These are phyloP conservation scores for Cryptococcus sp. DNA, from an alignment of 1,284 basidiomycete genomes.

Conservation along the genomic window DNA sequence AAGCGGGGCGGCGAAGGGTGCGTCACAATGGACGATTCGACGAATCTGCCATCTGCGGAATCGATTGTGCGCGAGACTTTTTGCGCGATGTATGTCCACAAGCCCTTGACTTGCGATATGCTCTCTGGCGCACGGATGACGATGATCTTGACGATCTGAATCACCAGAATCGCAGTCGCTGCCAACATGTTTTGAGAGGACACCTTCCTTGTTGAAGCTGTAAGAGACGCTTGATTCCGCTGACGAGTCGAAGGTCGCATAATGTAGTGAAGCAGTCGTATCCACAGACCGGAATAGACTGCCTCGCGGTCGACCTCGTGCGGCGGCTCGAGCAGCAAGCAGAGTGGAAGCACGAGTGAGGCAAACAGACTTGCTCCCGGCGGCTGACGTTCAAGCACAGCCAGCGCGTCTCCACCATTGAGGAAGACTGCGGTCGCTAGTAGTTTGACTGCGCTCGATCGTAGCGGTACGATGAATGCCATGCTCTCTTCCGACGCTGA, in stretches of 20 bases:
- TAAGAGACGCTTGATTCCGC: slow-evolving; percentile 5
- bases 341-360: slow-evolving; percentile 64
- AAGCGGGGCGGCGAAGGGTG: slow-evolving; percentile 20
- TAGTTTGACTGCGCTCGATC: slow-evolving; percentile 59
- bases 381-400: slow-evolving; percentile 61
- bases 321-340: slow-evolving; percentile 61
- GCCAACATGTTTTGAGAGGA: slow-evolving; percentile 17
- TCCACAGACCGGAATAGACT: slow-evolving; percentile 62
- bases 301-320: slow-evolving; percentile 57
- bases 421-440: slow-evolving; percentile 62
- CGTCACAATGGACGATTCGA: background rate
- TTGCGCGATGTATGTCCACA: slow-evolving; percentile 41
- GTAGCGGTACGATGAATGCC: slow-evolving; percentile 59
- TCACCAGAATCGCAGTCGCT: slow-evolving; percentile 54
- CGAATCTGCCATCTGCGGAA: slow-evolving; percentile 33
- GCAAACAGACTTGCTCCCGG: slow-evolving; percentile 63
- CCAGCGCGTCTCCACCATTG: slow-evolving; percentile 60
- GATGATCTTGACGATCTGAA: slow-evolving; percentile 72
- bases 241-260: slow-evolving; percentile 53
- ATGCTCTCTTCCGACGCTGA: slow-evolving; percentile 61
- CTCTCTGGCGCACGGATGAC: slow-evolving; percentile 60
- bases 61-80: slow-evolving; percentile 19
- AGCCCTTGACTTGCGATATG: slow-evolving; percentile 33
- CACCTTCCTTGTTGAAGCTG: background rate
- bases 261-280: slow-evolving; percentile 64